Evolutionary conservation across 208 protist species (phyloP), one percentile per base, ranked within the genome.

Genomic region (Endotrypanum monterogeii): DNA sequence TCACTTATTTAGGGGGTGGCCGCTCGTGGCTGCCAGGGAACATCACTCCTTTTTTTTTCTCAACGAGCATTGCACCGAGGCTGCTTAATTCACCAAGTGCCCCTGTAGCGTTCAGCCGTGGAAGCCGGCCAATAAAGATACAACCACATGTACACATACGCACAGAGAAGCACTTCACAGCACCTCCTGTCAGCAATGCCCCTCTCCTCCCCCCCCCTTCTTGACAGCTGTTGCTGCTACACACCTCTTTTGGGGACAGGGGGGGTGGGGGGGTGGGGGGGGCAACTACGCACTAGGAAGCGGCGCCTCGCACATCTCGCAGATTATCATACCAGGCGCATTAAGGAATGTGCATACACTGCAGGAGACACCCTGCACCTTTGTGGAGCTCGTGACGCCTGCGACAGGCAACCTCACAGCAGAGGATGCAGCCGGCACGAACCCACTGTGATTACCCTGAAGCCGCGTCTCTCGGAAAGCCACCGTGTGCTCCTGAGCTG

Each of bases 261-360:
- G 30, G 28, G 35, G 28, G 44, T 6, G 35, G 20, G 25, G 60
- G 14, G 32, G 52, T 30, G 20, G n/a, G 25, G 35, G 35, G 20
- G 30, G 55, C 8, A 18, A n/a, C 55, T 44, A 52, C 50, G 16
- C 16, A 23, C 52, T 35, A 23, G 72, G 71, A 61, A 94, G 80
- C 8, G 88, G 88, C 2, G 85, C 72, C 72, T 94, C 92, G 63
- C 92, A 96, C 86, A 96, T 96, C 78, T 94, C 92, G 60, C 92
- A 96, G 28, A 72, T 41, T 32, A 83, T 71, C 82, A 93, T 87
- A 32, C 82, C 86, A 1, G 80, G 57, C 0, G 80, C 83, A 60
- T 94, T 94, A n/a, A 94, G 48, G 73, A 93, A 94, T 9, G 92
- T 96, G 77, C 90, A 94, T 54, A 93, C 84, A 8, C 63, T 35